Evolutionary conservation across 2,329 filamentous ascomycete species (phyloP), one percentile per base, ranked within the genome.

Genomic region (Pleoardoris graminearum): DNA sequence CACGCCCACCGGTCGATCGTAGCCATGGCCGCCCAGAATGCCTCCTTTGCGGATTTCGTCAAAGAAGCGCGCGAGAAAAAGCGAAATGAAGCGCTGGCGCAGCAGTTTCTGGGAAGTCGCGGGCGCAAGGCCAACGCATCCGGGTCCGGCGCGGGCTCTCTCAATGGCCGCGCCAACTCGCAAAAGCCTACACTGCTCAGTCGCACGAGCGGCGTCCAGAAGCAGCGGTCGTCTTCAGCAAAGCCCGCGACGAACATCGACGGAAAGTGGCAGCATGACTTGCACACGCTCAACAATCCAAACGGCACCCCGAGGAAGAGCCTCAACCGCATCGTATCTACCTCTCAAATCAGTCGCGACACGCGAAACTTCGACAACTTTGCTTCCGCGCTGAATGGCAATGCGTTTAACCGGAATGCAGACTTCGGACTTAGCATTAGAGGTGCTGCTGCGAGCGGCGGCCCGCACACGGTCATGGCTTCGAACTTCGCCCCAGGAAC

Each of bases 401-500:
- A 65, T 61, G 56, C 58, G 7, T 43, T 69, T 29, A 55, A 45
- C 55, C 63, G 53, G 16, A 66, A 65, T 61, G 57, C 57, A 10
- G 49, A 72, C 38, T 59, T 72, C 29, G 67, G 86, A 17, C 81
- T 93, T 39, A 85, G 81, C 30, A 92, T 94, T 59, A 80, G 85
- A 48, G 90, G 90, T n/a, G 75, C 75, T 47, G 77, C 76, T 11
- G 76, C 87, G 7, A 86, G 86, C 0, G 30, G 33, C 30, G 87
- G 88, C 0, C 88, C 88, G 1, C 90, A 83, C 62, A 82, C 83
- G 16, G 82, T 94, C 21, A 82, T 90, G 69, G 89, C 87, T 2
- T 87, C 89, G 72, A 94, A 94, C 77, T 91, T 94, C 69, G 90
- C 89, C 11, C 84, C 84, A 1, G 90, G 90, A 32, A 94, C 90